Conservation (phyloP, 495 filamentous ascomycete species). For the Podospora bellae-mahoneyi region DNA sequence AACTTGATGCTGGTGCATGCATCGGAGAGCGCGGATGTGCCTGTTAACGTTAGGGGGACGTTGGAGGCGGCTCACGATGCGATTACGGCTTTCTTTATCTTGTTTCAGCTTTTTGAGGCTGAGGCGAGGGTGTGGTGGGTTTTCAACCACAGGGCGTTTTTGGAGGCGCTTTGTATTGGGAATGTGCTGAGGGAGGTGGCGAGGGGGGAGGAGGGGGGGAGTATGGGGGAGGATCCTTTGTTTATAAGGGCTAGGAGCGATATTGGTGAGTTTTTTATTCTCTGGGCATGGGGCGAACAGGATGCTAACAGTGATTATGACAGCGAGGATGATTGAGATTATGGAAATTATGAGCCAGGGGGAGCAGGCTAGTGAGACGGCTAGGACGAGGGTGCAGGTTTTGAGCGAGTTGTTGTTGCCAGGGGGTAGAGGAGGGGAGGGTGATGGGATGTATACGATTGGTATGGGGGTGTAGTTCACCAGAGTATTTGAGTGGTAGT, state of each 20-base stretch:
- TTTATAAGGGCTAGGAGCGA: slow-evolving; percentile 54
- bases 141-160: slow-evolving; percentile 68
- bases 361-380: slow-evolving; percentile 50
- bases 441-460: background rate
- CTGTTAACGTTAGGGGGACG: slow-evolving; percentile 61
- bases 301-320: slow-evolving; percentile 12
- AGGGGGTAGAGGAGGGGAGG: background rate
- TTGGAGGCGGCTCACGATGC: slow-evolving; percentile 66
- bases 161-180: slow-evolving; percentile 59
- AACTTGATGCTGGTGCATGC: slow-evolving; percentile 68
- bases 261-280: slow-evolving; percentile 44
- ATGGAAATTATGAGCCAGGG: slow-evolving; percentile 52
- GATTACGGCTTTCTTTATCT: slow-evolving; percentile 60
- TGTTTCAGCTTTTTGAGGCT: slow-evolving; percentile 57
- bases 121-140: slow-evolving; percentile 76
- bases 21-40: slow-evolving; percentile 55
- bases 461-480: background rate
- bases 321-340: slow-evolving; percentile 57
- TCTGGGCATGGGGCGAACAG: background rate
- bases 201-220: slow-evolving; percentile 31
- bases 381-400: slow-evolving; percentile 53
- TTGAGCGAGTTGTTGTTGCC: slow-evolving; percentile 49
- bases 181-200: slow-evolving; percentile 43
- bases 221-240: slow-evolving; percentile 48
- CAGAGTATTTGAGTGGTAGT: background rate